Evolutionary conservation across 768 basidiomycete species (phyloP).

Genomic region (Coprinopsis cinerea): DNA sequence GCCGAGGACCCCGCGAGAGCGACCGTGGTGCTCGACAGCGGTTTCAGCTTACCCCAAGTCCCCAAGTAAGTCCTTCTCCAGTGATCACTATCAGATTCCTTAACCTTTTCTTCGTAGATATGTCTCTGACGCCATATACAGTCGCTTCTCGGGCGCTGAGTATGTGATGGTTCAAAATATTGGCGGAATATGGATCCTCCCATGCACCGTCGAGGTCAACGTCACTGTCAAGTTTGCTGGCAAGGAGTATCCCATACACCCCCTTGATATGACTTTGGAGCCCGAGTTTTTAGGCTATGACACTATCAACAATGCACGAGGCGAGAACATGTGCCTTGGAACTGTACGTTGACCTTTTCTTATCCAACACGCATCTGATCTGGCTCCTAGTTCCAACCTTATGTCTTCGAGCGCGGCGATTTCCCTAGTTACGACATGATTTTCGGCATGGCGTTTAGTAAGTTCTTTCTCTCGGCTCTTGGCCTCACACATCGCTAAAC

Average conservation of each 20-base stretch:
- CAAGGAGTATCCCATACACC: constrained; percentile 53
- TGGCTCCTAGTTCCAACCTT: constrained; percentile 58
- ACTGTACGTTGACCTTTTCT: constrained; percentile 24
- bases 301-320: constrained; percentile 24
- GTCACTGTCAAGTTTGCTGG: constrained; percentile 61
- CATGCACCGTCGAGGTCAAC: constrained; percentile 60
- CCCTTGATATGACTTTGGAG: constrained; percentile 54
- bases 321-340: constrained; percentile 33
- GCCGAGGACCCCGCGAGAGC: constrained; percentile 38
- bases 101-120: constrained; percentile 20
- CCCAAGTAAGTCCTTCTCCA: constrained; percentile 31
- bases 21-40: constrained; percentile 63
- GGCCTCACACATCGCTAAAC: neutral
- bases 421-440: constrained; percentile 54
- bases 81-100: neutral
- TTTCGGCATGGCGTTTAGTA: constrained; percentile 69
- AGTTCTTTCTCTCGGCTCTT: constrained; percentile 18
- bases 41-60: constrained; percentile 63
- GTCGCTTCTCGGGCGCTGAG: constrained; percentile 46
- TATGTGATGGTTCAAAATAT: constrained; percentile 31
- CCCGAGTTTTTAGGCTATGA: constrained; percentile 27
- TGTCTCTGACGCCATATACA: constrained; percentile 59
- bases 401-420: constrained; percentile 38
- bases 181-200: constrained; percentile 53
- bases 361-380: neutral